These are phyloP conservation scores for Trichosporon sp. DNA, from an alignment of 1,284 basidiomycete genomes.

Conservation along the genomic window DNA sequence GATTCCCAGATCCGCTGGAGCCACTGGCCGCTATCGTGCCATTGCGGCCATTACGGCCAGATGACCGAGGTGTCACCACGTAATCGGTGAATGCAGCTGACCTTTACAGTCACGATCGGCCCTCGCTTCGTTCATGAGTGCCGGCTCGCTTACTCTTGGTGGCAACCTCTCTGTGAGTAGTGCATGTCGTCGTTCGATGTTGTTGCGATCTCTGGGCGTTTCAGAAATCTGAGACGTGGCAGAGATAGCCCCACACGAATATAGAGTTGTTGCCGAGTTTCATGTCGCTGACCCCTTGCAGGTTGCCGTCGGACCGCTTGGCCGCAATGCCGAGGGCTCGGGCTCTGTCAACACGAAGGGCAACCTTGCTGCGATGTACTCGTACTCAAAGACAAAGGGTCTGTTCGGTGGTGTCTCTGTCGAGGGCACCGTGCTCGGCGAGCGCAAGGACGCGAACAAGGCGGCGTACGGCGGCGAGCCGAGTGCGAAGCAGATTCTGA, in stretches of 20 bases:
- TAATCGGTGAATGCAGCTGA: constrained; percentile 23
- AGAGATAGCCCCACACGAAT: background rate
- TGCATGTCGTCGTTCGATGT: background rate
- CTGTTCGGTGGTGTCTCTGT: constrained; percentile 78
- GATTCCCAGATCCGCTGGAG: background rate
- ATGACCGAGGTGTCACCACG: constrained; percentile 48
- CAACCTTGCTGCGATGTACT: constrained; percentile 92
- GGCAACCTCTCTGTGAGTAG: constrained; percentile 33
- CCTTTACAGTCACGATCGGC: constrained; percentile 56
- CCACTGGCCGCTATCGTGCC: background rate
- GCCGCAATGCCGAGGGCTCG: constrained; percentile 89
- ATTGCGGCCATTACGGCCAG: constrained; percentile 39
- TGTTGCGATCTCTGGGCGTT: background rate
- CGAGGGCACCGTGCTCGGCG: constrained; percentile 92
- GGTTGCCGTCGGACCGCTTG: constrained; percentile 87
- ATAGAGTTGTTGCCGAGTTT: constrained; percentile 5
- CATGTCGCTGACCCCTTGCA: constrained; percentile 4
- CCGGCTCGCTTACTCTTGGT: constrained; percentile 71
- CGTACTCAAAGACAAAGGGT: constrained; percentile 92
- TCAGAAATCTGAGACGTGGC: constrained; percentile 10
- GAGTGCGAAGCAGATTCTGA: constrained; percentile 75
- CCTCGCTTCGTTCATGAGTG: constrained; percentile 88
- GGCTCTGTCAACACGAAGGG: constrained; percentile 85
- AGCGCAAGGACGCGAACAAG: constrained; percentile 87
- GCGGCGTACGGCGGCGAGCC: constrained; percentile 76